A percentile compares a stretch with the other conserved stretches of the same genome.
phyloP scores from a whole-genome alignment of 257 asterid genomes.

The Echium plantagineum region DNA sequence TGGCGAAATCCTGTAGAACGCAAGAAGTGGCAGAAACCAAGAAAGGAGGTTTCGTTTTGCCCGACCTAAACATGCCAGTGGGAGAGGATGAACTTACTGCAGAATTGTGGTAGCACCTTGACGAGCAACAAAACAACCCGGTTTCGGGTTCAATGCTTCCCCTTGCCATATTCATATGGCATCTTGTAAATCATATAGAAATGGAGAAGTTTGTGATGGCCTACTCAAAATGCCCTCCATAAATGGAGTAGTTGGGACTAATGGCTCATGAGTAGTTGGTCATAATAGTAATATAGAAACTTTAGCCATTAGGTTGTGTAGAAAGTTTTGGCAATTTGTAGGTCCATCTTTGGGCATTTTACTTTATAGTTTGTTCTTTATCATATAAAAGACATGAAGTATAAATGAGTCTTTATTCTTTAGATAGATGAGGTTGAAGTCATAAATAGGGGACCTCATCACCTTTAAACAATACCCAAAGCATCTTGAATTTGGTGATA shows the following conservation, averaged over 20 bases:
- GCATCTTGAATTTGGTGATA: too few species aligned
- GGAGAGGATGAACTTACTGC: slow-evolving; percentile 20
- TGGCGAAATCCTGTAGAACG: slow-evolving; percentile 5
- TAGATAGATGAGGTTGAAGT: not conserved
- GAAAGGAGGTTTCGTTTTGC: slow-evolving; percentile 19
- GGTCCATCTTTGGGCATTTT: not conserved
- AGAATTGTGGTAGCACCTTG: not conserved
- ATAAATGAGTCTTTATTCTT: not conserved
- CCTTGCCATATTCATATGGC: not conserved
- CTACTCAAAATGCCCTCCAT: not conserved
- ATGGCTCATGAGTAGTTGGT: not conserved
- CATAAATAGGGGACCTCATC: too few species aligned
- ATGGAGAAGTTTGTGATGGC: not conserved
- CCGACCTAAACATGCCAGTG: slow-evolving; percentile 29
- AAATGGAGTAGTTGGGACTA: not conserved
- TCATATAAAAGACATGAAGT: not conserved
- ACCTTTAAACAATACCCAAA: too few species aligned
- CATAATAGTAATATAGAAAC: not conserved
- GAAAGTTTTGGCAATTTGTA: not conserved
- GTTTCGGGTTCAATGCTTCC: too few species aligned
- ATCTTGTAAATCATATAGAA: not conserved
- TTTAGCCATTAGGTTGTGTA: not conserved
- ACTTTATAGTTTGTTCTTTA: not conserved
- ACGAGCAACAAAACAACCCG: not conserved
- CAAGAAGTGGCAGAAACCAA: not conserved